These are phyloP conservation scores for Calamus simplicifolius DNA, from an alignment of 176 grass and related monocot genomes.

Conservation along the genomic window DNA sequence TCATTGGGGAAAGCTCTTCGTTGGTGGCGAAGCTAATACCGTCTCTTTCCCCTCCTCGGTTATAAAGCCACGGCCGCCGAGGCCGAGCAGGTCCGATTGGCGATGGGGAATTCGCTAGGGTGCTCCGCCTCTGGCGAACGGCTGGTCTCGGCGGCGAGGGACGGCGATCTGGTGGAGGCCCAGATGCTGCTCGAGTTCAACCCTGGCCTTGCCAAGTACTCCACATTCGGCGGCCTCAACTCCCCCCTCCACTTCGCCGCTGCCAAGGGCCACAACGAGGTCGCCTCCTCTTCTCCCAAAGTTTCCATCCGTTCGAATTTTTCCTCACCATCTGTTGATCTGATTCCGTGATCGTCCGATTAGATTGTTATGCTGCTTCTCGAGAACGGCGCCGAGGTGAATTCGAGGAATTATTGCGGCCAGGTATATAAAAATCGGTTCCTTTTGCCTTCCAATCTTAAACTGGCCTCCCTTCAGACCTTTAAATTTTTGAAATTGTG, in stretches of 20 bases:
- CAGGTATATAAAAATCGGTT: conserved; percentile 35
- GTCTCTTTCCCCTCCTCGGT: too few species aligned
- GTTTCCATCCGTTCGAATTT: neutral
- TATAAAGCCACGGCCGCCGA: too few species aligned
- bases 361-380: conserved; percentile 86
- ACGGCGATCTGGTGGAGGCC: conserved; percentile 80
- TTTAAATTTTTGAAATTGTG: neutral
- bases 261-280: conserved; percentile 90
- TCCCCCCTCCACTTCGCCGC: conserved; percentile 92
- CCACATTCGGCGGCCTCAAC: conserved; percentile 93
- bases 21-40: too few species aligned
- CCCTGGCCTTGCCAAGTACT: conserved; percentile 82
- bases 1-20: too few species aligned
- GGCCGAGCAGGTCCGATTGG: too few species aligned
- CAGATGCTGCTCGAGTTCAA: conserved; percentile 94
- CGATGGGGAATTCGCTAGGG: conserved; percentile 93
- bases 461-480: neutral
- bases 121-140: conserved; percentile 95
- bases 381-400: conserved; percentile 85
- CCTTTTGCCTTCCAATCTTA: too few species aligned
- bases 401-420: conserved; percentile 96
- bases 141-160: conserved; percentile 90
- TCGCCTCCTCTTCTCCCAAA: neutral
- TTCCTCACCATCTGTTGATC: neutral
- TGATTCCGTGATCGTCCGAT: conserved; percentile 10